Evolutionary conservation across 805 yeast species (phyloP), one percentile per base, ranked within the genome.

Genomic region (Pichia thaimueangensis): DNA sequence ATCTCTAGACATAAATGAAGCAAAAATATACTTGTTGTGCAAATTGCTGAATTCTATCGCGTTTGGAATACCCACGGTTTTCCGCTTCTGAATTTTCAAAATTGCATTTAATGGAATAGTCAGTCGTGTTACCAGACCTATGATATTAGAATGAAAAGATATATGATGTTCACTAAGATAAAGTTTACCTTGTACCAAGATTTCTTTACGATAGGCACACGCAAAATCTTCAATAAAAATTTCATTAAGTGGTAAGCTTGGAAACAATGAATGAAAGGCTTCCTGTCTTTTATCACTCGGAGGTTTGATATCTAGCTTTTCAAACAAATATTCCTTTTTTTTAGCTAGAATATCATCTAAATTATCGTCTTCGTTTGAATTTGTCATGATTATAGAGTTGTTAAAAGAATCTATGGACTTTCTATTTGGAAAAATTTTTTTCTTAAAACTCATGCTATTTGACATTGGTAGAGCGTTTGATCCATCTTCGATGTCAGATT

Each of bases 51-150:
- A 70, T 34, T 72, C 70, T 47, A 82, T 72, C 1, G 84, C 86
- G 54, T 82, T 82, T 6, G 87, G 87, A 47, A 82, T 79, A 13
- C 82, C 64, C 0, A 78, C 80, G 0, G 87, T 81, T 13, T 75
- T 70, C 56, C 71, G 76, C 58, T 81, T 82, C 47, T 78, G 82
- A 17, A 82, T 69, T 48, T 75, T 77, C 24, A 79, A 70, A 19
- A 82, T 76, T 50, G 82, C 85, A 42, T 68, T 72, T 40, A 80
- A 66, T 3, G 85, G 78, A 5, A 82, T 70, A 3, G 70, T 56
- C 16, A 80, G 55, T 46, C 74, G 73, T 2, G 86, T 81, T 1
- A 77, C 78, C 70, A 81, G 73, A 0, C 87, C 87, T 43, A 82
- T 64, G 35, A 82, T 72, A 49, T 79, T 81, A 1, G 86, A 78